Evolutionary conservation across 371 early-diverging fungal genomes (phyloP), one percentile per base, ranked within the genome.

Genomic region (Syncephalastrum monosporum): DNA sequence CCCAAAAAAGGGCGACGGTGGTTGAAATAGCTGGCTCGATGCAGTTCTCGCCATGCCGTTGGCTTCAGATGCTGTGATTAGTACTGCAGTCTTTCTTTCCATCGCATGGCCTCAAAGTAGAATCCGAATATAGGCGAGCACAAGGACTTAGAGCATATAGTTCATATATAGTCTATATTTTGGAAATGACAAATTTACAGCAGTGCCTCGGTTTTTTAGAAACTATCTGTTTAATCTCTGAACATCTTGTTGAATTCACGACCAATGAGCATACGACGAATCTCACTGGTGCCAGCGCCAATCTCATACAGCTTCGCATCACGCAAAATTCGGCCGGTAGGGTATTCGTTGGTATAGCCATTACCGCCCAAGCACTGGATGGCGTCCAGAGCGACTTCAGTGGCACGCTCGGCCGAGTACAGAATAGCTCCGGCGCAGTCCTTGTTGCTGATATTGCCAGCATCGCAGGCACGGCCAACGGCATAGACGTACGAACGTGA

Each of bases 301-400:
- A 98, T 98, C 75, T 98, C 98, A 69, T 98, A 98, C 14, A 98
- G 80, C 75, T 97, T 98, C 24, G 97, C 96, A 71, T 98, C 98
- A 42, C 98, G 84, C 56, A 98, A 71, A 49, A 97, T 81, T 29
- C 98, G 86, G n/a, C 96, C 96, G 3, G 94, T 89, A 3, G 91
- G 89, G 69, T 86, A 96, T 47, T 98, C 98, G 63, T 94, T 96
- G 60, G 94, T 96, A 67, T 93, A 98, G 0, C 98, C 98, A 71
- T 95, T 97, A 16, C 97, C 97, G 29, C 95, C 92, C 46, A 97
- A 72, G 59, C 93, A 93, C 73, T 98, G 98, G 59, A 98, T 98
- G 23, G 95, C 96, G 76, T 94, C 95, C 27, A 97, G 74, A 0
- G 96, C 96, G 13, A 90, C 88, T 74, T 95, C 96, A 3, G 97